These are phyloP conservation scores for Erysimum cheiri DNA, from an alignment of 441 rosid genomes.

Conservation along the genomic window DNA sequence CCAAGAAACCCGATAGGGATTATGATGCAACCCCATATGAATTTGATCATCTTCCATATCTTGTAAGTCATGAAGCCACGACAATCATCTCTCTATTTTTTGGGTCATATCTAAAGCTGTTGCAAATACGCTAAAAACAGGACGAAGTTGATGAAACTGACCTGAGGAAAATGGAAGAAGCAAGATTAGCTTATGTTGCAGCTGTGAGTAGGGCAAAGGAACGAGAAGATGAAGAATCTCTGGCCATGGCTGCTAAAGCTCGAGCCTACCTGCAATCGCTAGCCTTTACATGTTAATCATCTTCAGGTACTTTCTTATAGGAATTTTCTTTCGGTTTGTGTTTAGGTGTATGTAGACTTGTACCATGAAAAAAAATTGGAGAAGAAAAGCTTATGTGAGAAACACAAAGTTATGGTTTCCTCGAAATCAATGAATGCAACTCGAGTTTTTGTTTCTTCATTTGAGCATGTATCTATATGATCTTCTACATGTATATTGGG, in stretches of 20 bases:
- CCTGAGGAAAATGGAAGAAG: slow-evolving; percentile 76
- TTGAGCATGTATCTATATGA: slow-evolving; percentile 7
- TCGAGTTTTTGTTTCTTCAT: slow-evolving; percentile 18
- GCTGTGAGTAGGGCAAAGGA: slow-evolving; percentile 71
- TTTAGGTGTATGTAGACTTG: slow-evolving; percentile 42
- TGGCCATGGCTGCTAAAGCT: slow-evolving; percentile 73
- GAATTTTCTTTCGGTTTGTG: slow-evolving; percentile 9
- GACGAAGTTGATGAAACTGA: slow-evolving; percentile 57
- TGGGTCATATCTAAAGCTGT: slow-evolving; percentile 30
- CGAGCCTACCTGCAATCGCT: slow-evolving; percentile 70
- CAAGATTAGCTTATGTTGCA: slow-evolving; percentile 67
- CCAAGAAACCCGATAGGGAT: slow-evolving; percentile 49
- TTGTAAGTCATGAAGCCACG: slow-evolving; percentile 54
- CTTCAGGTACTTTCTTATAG: slow-evolving; percentile 16
- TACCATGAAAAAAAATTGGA: slow-evolving; percentile 32
- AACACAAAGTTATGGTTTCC: slow-evolving; percentile 28
- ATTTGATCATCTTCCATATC: slow-evolving; percentile 60
- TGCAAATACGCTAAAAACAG: slow-evolving; percentile 44
- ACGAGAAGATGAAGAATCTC: slow-evolving; percentile 78
- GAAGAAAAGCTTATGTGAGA: slow-evolving; percentile 23
- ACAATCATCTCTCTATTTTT: slow-evolving; percentile 1
- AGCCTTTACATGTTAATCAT: slow-evolving; percentile 50
- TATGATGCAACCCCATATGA: slow-evolving; percentile 60
- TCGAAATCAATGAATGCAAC: slow-evolving; percentile 18
- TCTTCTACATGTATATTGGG: background rate